Conservation (phyloP, 2,329 filamentous ascomycete species). For the Calycina marina region DNA sequence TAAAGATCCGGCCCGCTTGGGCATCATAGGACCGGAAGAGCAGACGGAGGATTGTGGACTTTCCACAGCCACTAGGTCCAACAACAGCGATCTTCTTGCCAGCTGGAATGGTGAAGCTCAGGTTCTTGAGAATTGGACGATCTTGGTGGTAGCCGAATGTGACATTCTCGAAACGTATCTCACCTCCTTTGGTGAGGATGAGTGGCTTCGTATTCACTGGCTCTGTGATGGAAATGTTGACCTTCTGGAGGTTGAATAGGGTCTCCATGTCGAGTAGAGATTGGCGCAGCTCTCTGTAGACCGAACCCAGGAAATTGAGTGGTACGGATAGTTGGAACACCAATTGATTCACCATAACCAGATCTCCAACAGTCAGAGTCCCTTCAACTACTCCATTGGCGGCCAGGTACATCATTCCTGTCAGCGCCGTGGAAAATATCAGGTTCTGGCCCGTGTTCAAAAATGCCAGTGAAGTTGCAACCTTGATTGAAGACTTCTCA, state of each 20-base stretch:
- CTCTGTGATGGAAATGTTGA: constrained; percentile 79
- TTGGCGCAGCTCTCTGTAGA: constrained; percentile 90
- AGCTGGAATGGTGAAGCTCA: constrained; percentile 79
- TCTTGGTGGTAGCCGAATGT: constrained; percentile 84
- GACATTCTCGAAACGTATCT: constrained; percentile 91
- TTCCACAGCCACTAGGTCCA: constrained; percentile 88
- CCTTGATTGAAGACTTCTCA: constrained; percentile 90
- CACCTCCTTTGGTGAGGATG: constrained; percentile 58
- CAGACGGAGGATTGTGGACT: constrained; percentile 81
- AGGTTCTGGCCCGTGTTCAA: constrained; percentile 93
- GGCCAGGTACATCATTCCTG: constrained; percentile 96
- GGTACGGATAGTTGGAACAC: constrained; percentile 96
- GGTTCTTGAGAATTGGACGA: constrained; percentile 71
- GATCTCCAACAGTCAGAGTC: constrained; percentile 75
- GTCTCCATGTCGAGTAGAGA: constrained; percentile 97
- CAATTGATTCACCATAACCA: constrained; percentile 98
- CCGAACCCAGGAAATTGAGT: constrained; percentile 93
- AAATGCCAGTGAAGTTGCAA: constrained; percentile 82
- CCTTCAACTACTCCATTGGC: constrained; percentile 77
- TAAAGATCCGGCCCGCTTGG: constrained; percentile 68
- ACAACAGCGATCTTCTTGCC: constrained; percentile 95
- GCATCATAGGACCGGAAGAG: constrained; percentile 93
- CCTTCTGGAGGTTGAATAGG: constrained; percentile 91
- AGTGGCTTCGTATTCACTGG: constrained; percentile 59
- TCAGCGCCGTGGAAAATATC: constrained; percentile 89